Evolutionary conservation across 140 eudicot genomes (phyloP).

Genomic region (Senecio squalidus): DNA sequence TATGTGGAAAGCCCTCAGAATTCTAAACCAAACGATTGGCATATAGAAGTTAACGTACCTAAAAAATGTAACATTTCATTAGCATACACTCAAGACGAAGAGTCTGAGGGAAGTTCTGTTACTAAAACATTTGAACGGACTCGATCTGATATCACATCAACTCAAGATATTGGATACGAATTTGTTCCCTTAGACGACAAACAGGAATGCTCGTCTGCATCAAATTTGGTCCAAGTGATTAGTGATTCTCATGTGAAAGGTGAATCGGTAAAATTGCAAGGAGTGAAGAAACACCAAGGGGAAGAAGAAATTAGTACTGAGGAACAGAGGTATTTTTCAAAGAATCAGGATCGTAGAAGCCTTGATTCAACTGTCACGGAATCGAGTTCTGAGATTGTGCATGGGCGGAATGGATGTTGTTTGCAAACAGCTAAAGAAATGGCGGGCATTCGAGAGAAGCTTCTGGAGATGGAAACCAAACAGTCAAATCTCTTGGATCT

Average conservation of each 20-base stretch:
- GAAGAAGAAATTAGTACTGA: conserved; percentile 53
- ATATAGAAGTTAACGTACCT: conserved; percentile 68
- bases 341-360: conserved; percentile 57
- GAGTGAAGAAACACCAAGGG: conserved; percentile 19
- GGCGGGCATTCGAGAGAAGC: conserved; percentile 57
- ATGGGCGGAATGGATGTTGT: conserved; percentile 45
- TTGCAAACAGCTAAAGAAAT: conserved; percentile 61
- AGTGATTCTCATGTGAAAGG: conserved; percentile 28
- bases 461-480: conserved; percentile 75
- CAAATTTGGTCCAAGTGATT: conserved; percentile 23
- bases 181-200: conserved; percentile 74
- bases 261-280: conserved; percentile 26
- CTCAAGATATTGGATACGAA: conserved; percentile 55
- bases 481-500: conserved; percentile 75
- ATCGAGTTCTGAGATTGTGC: conserved; percentile 38
- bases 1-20: conserved; percentile 38
- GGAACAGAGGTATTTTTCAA: conserved; percentile 44
- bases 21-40: conserved; percentile 62
- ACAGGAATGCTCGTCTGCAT: conserved; percentile 62
- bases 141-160: conserved; percentile 46
- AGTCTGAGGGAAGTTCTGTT: conserved; percentile 72
- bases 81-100: conserved; percentile 53
- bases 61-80: conserved; percentile 38
- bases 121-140: conserved; percentile 57
- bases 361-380: conserved; percentile 80